These are phyloP conservation scores for Huntiella decipiens DNA, from an alignment of 2,329 filamentous ascomycete genomes.

Conservation along the genomic window DNA sequence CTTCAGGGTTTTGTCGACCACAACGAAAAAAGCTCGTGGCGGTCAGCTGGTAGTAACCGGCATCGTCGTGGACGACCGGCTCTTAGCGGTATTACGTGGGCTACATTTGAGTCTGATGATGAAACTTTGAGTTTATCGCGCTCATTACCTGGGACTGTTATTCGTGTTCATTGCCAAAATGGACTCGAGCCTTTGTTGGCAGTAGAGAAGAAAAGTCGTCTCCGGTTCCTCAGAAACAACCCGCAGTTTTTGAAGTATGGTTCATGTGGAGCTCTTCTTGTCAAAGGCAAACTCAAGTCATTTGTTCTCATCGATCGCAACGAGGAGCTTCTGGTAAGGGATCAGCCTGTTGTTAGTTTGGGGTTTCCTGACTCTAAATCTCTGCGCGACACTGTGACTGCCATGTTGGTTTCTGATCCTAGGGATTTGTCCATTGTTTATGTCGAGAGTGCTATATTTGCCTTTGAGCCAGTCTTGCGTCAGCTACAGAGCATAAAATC, in stretches of 20 bases:
- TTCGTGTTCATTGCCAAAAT: conserved; percentile 19
- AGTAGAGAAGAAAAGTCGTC: conserved; percentile 10
- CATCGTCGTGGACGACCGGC: conserved; percentile 16
- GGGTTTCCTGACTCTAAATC: conserved; percentile 29
- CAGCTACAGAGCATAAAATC: conserved; percentile 36
- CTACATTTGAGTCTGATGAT: conserved; percentile 11
- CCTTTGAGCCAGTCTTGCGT: conserved; percentile 46
- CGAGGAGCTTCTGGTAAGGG: conserved; percentile 22
- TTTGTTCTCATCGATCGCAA: conserved; percentile 42
- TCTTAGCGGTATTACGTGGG: conserved; percentile 21
- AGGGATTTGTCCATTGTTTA: conserved; percentile 28
- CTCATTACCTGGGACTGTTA: not conserved
- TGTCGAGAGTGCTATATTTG: conserved; percentile 47
- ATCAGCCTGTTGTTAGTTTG: conserved; percentile 29
- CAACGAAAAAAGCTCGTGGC: conserved; percentile 24
- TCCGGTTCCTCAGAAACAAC: conserved; percentile 18
- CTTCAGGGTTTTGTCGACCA: conserved; percentile 29
- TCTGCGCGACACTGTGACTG: conserved; percentile 27
- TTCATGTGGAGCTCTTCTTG: conserved; percentile 41
- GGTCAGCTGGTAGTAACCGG: no score
- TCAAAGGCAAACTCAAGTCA: conserved; percentile 30
- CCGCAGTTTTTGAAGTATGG: conserved; percentile 36
- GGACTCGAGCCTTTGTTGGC: conserved; percentile 27
- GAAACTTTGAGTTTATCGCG: no score
- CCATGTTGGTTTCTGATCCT: conserved; percentile 18